A percentile compares a stretch with the other conserved stretches of the same genome.
phyloP scores from a whole-genome alignment of 2,329 filamentous ascomycete species.

The Cladosporium sp. region DNA sequence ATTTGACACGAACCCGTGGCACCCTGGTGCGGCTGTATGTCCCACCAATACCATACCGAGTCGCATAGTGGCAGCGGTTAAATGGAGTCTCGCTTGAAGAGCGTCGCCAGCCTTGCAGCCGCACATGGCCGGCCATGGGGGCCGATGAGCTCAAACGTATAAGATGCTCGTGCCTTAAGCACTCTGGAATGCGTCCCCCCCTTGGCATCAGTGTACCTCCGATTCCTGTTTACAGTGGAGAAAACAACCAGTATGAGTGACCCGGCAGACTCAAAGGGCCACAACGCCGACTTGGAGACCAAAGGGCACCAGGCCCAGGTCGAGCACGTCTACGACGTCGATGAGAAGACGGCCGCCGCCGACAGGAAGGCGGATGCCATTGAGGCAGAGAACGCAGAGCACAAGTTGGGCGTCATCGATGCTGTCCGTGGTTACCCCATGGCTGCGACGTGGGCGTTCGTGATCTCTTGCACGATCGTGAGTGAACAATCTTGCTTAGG shows the following conservation, averaged over 20 bases:
- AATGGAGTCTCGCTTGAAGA: neutral
- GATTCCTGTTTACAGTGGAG: neutral
- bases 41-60: neutral
- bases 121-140: neutral
- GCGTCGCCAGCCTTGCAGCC: neutral
- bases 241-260: neutral
- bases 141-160: neutral
- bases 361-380: constrained; percentile 52
- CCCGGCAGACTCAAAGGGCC: neutral
- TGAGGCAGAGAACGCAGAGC: constrained; percentile 54
- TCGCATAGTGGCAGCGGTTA: neutral
- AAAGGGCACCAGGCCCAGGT: constrained; percentile 6
- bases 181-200: neutral
- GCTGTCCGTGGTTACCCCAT: constrained; percentile 51
- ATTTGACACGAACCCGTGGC: neutral
- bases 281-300: neutral
- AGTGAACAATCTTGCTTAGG: constrained; percentile 21
- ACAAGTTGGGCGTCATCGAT: constrained; percentile 47
- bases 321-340: constrained; percentile 5
- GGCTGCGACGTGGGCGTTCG: constrained; percentile 52
- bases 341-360: constrained; percentile 24
- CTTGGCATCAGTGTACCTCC: neutral
- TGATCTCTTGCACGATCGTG: constrained; percentile 55
- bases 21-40: neutral
- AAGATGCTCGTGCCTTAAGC: constrained; percentile 3